phyloP scores from a whole-genome alignment of 78 protist species.

The Dictyostelium firmibasis region DNA sequence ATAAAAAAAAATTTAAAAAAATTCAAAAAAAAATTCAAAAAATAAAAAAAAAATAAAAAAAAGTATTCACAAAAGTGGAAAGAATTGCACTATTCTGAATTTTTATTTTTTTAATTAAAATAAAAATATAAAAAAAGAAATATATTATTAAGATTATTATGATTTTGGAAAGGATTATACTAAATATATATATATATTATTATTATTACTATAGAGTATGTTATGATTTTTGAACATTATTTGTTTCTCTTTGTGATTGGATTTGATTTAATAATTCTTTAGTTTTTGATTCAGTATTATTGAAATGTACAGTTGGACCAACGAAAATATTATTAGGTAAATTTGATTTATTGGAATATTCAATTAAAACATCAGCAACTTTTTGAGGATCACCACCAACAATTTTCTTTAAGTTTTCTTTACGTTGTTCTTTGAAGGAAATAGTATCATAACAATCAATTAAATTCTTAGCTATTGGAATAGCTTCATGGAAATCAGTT shows the following conservation, averaged over 20 bases:
- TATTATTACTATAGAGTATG: not conserved
- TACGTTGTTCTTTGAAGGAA: not conserved
- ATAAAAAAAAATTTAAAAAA: no score
- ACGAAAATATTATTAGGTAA: not conserved
- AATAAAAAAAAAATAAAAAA: no score
- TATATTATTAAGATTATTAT: no score
- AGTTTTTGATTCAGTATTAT: not conserved
- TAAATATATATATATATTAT: no score
- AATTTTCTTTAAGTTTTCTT: not conserved
- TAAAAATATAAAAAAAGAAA: no score
- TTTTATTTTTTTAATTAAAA: no score
- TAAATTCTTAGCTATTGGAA: not conserved
- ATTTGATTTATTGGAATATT: not conserved
- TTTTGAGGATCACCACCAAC: not conserved
- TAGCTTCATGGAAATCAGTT: not conserved
- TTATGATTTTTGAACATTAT: not conserved
- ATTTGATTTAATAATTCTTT: not conserved
- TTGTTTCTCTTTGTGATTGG: constrained; percentile 5
- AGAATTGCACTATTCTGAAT: no score
- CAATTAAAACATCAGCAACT: constrained; percentile 15
- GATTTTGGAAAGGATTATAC: no score
- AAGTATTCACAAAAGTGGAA: no score
- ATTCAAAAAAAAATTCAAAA: no score
- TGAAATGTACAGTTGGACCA: not conserved
- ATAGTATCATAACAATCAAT: not conserved